Percentiles rank a stretch among this genome's conserved stretches.
Evolutionary conservation across 2,329 filamentous ascomycete genomes (phyloP).

Genomic region (Aspergillus neotritici): DNA sequence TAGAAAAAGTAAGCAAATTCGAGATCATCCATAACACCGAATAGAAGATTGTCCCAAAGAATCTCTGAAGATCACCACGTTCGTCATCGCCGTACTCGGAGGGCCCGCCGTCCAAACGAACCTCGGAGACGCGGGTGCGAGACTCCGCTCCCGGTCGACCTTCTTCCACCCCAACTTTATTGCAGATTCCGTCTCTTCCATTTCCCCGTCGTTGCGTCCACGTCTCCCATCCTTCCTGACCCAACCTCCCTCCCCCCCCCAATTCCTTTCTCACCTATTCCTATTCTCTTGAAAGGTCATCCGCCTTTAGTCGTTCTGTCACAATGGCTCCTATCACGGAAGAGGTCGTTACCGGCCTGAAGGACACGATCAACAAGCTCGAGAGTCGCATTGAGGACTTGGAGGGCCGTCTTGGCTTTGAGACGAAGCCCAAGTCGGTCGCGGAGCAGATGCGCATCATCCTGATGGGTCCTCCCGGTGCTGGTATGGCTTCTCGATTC

Average conservation of each 20-base stretch:
- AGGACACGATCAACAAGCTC: conserved; percentile 74
- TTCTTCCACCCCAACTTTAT: conserved; percentile 18
- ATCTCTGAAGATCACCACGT: too few species aligned
- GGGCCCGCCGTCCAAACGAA: conserved; percentile 15
- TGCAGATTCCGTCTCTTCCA: conserved; percentile 19
- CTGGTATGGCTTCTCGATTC: conserved; percentile 63
- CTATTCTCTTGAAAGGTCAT: conserved; percentile 17
- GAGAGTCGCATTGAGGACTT: conserved; percentile 81
- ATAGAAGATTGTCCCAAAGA: too few species aligned
- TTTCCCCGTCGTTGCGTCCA: conserved; percentile 24
- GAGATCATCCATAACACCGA: too few species aligned
- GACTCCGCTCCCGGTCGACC: conserved; percentile 17
- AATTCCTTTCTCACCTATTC: conserved; percentile 14
- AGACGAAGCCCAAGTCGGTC: conserved; percentile 46
- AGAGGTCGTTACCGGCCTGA: conserved; percentile 71
- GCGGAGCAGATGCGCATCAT: conserved; percentile 83
- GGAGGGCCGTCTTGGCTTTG: conserved; percentile 61
- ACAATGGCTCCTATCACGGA: conserved; percentile 86
- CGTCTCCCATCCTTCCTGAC: conserved; percentile 14
- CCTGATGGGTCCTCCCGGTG: conserved; percentile 92
- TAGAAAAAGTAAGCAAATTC: too few species aligned
- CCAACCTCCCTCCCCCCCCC: conserved; percentile 11
- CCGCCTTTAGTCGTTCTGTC: conserved; percentile 15
- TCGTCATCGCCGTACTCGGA: too few species aligned
- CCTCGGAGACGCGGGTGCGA: conserved; percentile 27